Evolutionary conservation across 345 rosid species (phyloP), one percentile per base, ranked within the genome.

Genomic region (Pugionium dolabratum): DNA sequence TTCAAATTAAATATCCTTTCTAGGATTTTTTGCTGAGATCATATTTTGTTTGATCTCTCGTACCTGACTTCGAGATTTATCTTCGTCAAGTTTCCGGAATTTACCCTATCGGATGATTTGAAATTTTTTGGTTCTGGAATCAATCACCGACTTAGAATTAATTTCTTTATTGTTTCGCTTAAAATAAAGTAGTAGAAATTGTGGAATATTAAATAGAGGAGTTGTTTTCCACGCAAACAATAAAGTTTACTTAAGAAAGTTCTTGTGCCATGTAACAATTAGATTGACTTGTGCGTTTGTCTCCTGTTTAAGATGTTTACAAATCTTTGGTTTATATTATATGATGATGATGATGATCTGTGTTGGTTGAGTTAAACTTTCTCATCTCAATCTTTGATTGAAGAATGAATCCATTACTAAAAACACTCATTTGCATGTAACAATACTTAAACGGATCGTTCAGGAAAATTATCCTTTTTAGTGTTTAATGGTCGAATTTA

Each of bases 361-460:
- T 68, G 65, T 68, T 56, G 64, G 50, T 69, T 33, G 59, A 33
- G 39, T 34, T 33, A n/a, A 41, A 18, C n/a, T 39, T 10, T 49
- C 48, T 67, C 6, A 57, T 39, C 42, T 37, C 54, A 62, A 27
- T 45, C 6, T 54, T 7, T 58, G 49, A 68, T 54, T 55, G 10
- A 18, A 62, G 10, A 36, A 10, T 28, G 18, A 37, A 48, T 10
- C 36, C 30, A 62, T 25, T 7, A 37, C 53, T 54, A 10, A 44
- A 31, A 35, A 7, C 18, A 29, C 9, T 30, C 39, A 6, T 37
- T 57, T 67, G 55, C 40, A 35, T 66, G 71, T 28, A 45, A 36
- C 29, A 31, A 8, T 51, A 45, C 70, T 54, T 44, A 37, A 32
- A 8, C 50, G 6, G 48, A 39, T 41, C 1, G 6, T 10, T 28